A percentile compares a stretch with the other conserved stretches of the same genome.
These are phyloP conservation scores for Penicillium sp. DNA, from an alignment of 2,329 filamentous ascomycete genomes.

Conservation along the genomic window DNA sequence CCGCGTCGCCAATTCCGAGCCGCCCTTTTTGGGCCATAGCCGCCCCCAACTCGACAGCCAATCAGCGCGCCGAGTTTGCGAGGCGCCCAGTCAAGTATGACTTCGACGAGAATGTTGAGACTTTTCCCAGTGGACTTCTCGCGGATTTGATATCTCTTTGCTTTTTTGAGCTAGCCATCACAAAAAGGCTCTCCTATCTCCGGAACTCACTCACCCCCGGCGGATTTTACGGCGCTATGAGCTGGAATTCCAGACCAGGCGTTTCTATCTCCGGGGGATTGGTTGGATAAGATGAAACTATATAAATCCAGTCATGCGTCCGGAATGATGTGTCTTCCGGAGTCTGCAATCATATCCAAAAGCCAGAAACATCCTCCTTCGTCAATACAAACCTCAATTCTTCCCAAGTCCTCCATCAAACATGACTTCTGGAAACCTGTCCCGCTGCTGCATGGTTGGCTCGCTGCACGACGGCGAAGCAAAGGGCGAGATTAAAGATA, in stretches of 20 bases:
- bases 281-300: background rate
- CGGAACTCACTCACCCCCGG: background rate
- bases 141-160: background rate
- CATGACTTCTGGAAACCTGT: slow-evolving; percentile 45
- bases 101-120: background rate
- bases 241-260: background rate
- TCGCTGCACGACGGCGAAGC: slow-evolving; percentile 45
- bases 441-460: slow-evolving; percentile 38
- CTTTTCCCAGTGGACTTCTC: background rate
- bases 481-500: slow-evolving; percentile 39
- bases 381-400: background rate
- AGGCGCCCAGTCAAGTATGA: background rate
- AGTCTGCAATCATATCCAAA: background rate
- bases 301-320: background rate
- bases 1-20: no score
- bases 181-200: background rate
- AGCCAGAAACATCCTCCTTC: background rate
- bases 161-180: no score
- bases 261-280: no score
- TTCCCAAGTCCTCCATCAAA: no score
- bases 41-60: slow-evolving; percentile 8
- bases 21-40: slow-evolving; percentile 3
- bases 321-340: background rate
- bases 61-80: slow-evolving; percentile 13
- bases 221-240: slow-evolving; percentile 1